A percentile compares a stretch with the other conserved stretches of the same genome.
Evolutionary conservation across 2,329 filamentous ascomycete genomes (phyloP).

Genomic region (Aureobasidium sp.): DNA sequence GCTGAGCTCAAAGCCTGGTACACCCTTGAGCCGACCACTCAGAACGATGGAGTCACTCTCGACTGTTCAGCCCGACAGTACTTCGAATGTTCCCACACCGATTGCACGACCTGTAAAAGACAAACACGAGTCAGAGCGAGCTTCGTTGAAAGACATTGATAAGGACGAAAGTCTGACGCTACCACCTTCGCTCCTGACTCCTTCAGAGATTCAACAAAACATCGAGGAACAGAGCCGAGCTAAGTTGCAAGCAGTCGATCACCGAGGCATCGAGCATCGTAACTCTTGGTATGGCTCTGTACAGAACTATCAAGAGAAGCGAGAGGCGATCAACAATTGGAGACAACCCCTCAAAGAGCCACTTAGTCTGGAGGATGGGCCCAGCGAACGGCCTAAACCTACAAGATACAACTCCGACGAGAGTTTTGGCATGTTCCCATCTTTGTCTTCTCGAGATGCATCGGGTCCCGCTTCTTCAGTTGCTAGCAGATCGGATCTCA

Average conservation of each 20-base stretch:
- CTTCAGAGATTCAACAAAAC: constrained; percentile 8
- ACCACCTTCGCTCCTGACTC: constrained; percentile 22
- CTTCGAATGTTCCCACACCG: constrained; percentile 49
- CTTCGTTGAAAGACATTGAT: constrained; percentile 17
- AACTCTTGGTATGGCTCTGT: constrained; percentile 14
- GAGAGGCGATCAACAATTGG: constrained; percentile 20
- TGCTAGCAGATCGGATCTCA: constrained; percentile 25
- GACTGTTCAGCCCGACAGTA: constrained; percentile 32
- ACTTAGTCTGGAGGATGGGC: constrained; percentile 21
- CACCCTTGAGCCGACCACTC: constrained; percentile 16
- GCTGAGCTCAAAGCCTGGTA: constrained; percentile 18
- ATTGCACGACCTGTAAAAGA: constrained; percentile 42
- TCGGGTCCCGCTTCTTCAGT: constrained; percentile 47
- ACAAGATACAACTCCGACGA: constrained; percentile 49
- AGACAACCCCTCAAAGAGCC: constrained; percentile 23
- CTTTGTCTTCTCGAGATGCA: constrained; percentile 51
- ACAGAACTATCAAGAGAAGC: constrained; percentile 4
- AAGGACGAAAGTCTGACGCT: constrained; percentile 22
- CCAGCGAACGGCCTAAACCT: neutral
- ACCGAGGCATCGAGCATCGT: constrained; percentile 8
- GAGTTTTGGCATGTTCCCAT: constrained; percentile 58
- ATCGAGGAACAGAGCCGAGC: constrained; percentile 1
- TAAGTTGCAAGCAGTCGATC: constrained; percentile 5
- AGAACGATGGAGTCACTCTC: constrained; percentile 13
- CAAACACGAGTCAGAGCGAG: constrained; percentile 13